Evolutionary conservation across 495 filamentous ascomycete genomes (phyloP), one percentile per base, ranked within the genome.

Genomic region (Clohesyomyces aquaticus): DNA sequence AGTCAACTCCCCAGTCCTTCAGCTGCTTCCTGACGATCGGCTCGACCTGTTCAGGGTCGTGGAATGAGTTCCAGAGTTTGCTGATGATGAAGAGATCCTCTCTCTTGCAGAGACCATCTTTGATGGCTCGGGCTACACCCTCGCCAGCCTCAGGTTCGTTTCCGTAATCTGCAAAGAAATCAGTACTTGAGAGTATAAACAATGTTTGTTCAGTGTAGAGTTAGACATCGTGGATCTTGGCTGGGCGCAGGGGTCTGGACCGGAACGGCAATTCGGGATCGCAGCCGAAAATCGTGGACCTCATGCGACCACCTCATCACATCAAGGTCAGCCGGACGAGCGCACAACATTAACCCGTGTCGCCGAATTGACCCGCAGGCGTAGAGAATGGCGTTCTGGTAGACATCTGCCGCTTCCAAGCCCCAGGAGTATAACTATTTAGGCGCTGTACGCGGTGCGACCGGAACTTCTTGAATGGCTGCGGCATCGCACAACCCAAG

Each of bases 41-140:
- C 27, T 72, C 75, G 2, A 87, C 88, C 47, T 85, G 83, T 26
- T 85, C 80, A 0, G 85, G 82, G 53, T 85, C 82, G 64, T 90
- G 87, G 64, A 83, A 80, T 49, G 83, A 82, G 74, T 85, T 87
- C 87, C 86, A 90, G 18, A 90, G 74, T 73, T 91, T 91, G 58
- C 79, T 84, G 3, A 87, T 88, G n/a, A 90, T 76, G 76, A 87
- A 90, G 59, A 89, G 72, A 32, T 89, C 77, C 18, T 81, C 73
- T 38, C 87, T 83, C 21, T 81, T 77, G n/a, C 86, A 70, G 25
- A 77, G 76, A 48, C 80, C 78, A 26, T 82, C 77, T 35, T 77
- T 77, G 72, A 89, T 85, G 25, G 80, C 86, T 22, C 70, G 55
- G 22, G 55, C 51, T 18, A 74, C 50, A 29, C 69, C 72, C 16